Conservation (phyloP, 1,139 yeast species). For the Yamadazyma blattariae region DNA sequence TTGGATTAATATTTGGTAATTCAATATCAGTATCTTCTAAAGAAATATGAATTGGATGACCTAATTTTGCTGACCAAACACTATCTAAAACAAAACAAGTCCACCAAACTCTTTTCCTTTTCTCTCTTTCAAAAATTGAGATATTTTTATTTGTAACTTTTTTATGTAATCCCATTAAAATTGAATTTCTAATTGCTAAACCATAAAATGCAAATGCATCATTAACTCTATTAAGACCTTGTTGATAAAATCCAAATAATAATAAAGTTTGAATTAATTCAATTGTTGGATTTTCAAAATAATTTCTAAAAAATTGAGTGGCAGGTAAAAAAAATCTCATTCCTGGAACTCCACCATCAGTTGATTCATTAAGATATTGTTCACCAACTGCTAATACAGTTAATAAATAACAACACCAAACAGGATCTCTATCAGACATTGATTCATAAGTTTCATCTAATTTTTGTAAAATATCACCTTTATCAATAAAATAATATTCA, state of each 20-base stretch:
- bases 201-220: slow-evolving; percentile 13
- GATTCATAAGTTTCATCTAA: slow-evolving; percentile 10
- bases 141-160: slow-evolving; percentile 2
- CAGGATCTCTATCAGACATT: slow-evolving; percentile 8
- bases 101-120: slow-evolving; percentile 15
- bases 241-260: slow-evolving; percentile 13
- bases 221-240: slow-evolving; percentile 11
- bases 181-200: slow-evolving; percentile 10
- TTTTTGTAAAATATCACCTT: slow-evolving; percentile 7
- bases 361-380: slow-evolving; percentile 12
- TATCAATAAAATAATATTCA: slow-evolving; percentile 12
- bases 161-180: slow-evolving; percentile 13
- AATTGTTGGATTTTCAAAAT: slow-evolving; percentile 10
- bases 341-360: slow-evolving; percentile 13
- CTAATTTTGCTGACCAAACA: slow-evolving; percentile 12
- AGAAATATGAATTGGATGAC: slow-evolving; percentile 11
- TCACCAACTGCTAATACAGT: slow-evolving; percentile 13
- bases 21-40: slow-evolving; percentile 11
- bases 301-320: slow-evolving; percentile 9
- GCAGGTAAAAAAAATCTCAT: slow-evolving; percentile 14
- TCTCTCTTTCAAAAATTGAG: slow-evolving; percentile 7
- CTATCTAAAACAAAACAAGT: slow-evolving; percentile 11
- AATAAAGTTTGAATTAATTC: slow-evolving; percentile 11
- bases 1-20: slow-evolving; percentile 5
- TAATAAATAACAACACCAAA: slow-evolving; percentile 12